Conservation (phyloP, 2,329 filamentous ascomycete genomes). For the Ceratocystis lukuohia region DNA sequence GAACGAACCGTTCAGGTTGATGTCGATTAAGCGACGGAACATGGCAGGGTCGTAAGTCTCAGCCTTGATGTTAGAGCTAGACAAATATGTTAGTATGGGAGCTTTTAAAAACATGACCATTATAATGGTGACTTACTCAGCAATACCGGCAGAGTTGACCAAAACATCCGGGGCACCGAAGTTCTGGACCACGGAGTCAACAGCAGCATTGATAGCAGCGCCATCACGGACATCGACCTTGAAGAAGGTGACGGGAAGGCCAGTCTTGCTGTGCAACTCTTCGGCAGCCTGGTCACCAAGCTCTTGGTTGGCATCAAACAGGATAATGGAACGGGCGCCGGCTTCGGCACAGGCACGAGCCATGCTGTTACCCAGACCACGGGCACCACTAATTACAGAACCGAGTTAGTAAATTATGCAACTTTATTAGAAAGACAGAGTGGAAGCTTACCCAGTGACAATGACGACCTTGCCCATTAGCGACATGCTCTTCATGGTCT, state of each 20-base stretch:
- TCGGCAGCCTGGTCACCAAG: slow-evolving; percentile 56
- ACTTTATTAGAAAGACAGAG: background rate
- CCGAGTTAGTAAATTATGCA: background rate
- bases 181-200: slow-evolving; percentile 50
- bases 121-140: slow-evolving; percentile 34
- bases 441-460: slow-evolving; percentile 48
- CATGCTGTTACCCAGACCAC: slow-evolving; percentile 68
- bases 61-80: slow-evolving; percentile 61
- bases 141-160: slow-evolving; percentile 70
- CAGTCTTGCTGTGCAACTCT: slow-evolving; percentile 58
- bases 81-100: slow-evolving; percentile 20
- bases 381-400: slow-evolving; percentile 44
- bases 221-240: slow-evolving; percentile 66
- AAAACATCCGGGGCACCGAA: slow-evolving; percentile 60
- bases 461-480: slow-evolving; percentile 58
- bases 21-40: slow-evolving; percentile 67
- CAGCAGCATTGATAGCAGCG: slow-evolving; percentile 53
- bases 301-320: slow-evolving; percentile 65
- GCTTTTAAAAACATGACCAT: slow-evolving; percentile 22
- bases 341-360: slow-evolving; percentile 64
- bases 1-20: slow-evolving; percentile 71
- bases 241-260: slow-evolving; percentile 61
- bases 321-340: slow-evolving; percentile 57
- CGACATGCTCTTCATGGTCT: slow-evolving; percentile 55
- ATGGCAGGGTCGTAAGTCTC: slow-evolving; percentile 63